Base-by-base conservation (phyloP, 129 eudicot species). In the Oenanthe sinensis region DNA sequence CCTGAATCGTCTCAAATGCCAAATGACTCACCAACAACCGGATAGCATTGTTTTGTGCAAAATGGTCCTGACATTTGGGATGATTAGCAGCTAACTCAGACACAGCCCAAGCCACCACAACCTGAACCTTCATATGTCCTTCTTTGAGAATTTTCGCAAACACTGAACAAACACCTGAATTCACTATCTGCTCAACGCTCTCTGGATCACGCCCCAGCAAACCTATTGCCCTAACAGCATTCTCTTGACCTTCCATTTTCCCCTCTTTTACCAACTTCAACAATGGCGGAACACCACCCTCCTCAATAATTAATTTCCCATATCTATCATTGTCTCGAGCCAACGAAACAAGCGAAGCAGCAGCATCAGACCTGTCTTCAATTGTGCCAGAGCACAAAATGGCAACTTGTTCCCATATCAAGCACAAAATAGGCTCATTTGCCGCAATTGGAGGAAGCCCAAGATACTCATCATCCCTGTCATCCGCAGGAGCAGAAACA, bases 71-170 rank as follows among this genome's bases (percentile, higher is more conserved):
- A 58, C 93, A 89, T 75, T 84, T 79, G 16, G 85, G 85, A 19
- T 87, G 77, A 81, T 80, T 81, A 4, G 85, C 86, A 0, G 86
- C 85, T 55, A 89, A 83, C 78, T 85, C 87, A 11, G 93, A 85
- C n/a, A 89, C 83, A 48, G 93, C 91, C 93, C 93, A 89, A 8
- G 93, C 91, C 46, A 89, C 91, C 71, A 85, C 85, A 28, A 87
- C 79, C 52, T 89, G 93, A 33, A 89, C 91, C 74, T 81, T 85
- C 93, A 89, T 89, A 48, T 83, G 89, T 28, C 93, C 90, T 68
- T 83, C 89, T 78, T 89, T 89, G 3, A 89, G 81, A 20, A 89
- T 69, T 45, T 89, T 89, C 8, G 91, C 83, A 30, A 89, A 89
- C 45, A 89, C 86, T 15, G 89, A 24, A 55, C 91, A 87, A 20